Evolutionary conservation across 164 flowering plant species (phyloP).

Genomic region (Chimonanthus salicifolius): DNA sequence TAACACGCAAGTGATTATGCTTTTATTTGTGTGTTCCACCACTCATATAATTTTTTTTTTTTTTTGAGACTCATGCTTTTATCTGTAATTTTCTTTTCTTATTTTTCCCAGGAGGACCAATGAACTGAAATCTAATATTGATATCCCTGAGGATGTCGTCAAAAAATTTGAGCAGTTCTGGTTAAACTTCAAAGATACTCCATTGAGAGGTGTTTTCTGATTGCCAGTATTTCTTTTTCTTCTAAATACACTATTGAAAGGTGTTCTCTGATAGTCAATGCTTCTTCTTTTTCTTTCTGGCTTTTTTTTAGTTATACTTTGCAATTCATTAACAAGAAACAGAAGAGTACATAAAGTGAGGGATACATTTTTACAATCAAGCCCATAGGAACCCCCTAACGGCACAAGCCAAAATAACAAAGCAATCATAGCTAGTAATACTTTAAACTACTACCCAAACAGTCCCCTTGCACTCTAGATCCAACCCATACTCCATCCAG

Average conservation of each 20-base stretch:
- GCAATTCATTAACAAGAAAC: too few species aligned
- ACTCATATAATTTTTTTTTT: neutral
- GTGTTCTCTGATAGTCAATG: too few species aligned
- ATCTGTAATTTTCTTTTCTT: neutral
- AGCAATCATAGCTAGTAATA: too few species aligned
- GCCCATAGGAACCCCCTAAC: too few species aligned
- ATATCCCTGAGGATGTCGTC: slow-evolving; percentile 63
- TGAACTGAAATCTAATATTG: slow-evolving; percentile 69
- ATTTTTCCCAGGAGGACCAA: slow-evolving; percentile 62
- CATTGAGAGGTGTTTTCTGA: slow-evolving; percentile 57
- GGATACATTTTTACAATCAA: too few species aligned
- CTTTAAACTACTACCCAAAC: too few species aligned
- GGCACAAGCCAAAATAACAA: too few species aligned
- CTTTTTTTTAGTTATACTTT: too few species aligned
- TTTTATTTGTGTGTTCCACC: neutral
- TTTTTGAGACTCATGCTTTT: neutral
- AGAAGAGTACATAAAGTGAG: too few species aligned
- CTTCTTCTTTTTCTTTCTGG: too few species aligned
- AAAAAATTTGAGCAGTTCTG: slow-evolving; percentile 73
- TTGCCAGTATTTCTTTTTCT: neutral
- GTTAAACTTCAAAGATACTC: slow-evolving; percentile 58
- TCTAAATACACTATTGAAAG: neutral
- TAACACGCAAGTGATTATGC: neutral
- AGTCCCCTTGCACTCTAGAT: too few species aligned
- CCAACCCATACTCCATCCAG: too few species aligned